A percentile compares a stretch with the other conserved stretches of the same genome.
phyloP scores from a whole-genome alignment of 2,329 filamentous ascomycete species.

The Elsinoe australis region DNA sequence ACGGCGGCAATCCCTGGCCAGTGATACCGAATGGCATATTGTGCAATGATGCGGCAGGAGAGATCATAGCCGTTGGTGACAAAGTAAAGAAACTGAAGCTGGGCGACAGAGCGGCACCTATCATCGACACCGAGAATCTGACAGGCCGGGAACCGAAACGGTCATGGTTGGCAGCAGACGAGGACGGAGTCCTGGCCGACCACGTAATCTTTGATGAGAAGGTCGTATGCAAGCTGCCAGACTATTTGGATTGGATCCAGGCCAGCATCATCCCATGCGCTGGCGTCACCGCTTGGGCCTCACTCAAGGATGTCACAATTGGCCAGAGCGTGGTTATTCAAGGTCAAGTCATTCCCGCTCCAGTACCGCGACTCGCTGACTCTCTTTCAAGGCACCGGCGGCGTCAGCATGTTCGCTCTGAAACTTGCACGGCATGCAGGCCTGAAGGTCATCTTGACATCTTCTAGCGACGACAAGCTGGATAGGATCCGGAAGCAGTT shows the following conservation, averaged over 20 bases:
- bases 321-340: constrained; percentile 41
- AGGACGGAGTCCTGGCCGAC: constrained; percentile 39
- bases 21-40: constrained; percentile 26
- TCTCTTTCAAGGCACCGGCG: constrained; percentile 21
- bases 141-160: constrained; percentile 33
- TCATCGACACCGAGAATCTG: constrained; percentile 38
- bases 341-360: constrained; percentile 27
- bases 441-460: constrained; percentile 32
- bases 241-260: constrained; percentile 33
- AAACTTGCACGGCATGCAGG: constrained; percentile 27
- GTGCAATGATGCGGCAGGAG: constrained; percentile 30
- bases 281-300: constrained; percentile 41
- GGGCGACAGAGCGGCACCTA: constrained; percentile 24
- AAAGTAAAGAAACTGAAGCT: constrained; percentile 21
- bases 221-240: constrained; percentile 32
- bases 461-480: constrained; percentile 24
- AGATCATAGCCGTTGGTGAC: constrained; percentile 22
- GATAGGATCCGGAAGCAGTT: constrained; percentile 23
- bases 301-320: constrained; percentile 35
- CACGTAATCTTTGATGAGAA: constrained; percentile 38
- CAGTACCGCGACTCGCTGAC: too few species aligned
- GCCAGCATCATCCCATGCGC: constrained; percentile 39
- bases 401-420: constrained; percentile 28
- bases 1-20: constrained; percentile 30
- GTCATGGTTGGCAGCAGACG: constrained; percentile 40